Evolutionary conservation across 1,139 yeast species (phyloP), one percentile per base, ranked within the genome.

Genomic region (Geotrichum citri-aurantii): DNA sequence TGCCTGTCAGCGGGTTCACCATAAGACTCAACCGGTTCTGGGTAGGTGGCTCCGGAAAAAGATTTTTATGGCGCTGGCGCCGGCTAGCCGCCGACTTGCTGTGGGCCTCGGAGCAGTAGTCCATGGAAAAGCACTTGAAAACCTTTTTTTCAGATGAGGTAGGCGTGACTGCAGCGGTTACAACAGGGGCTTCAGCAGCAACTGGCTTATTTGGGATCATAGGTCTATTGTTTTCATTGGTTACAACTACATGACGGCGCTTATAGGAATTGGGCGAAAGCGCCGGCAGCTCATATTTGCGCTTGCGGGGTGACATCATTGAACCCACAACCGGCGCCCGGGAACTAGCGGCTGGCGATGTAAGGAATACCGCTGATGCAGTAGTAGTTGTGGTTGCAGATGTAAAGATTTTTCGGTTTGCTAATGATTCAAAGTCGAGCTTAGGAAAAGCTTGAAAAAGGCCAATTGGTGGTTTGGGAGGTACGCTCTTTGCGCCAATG

Each of bases 381-480:
- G 21, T 24, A 4, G 24, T 23, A 17, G 48, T 24, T 21, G 24
- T 21, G 2, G 33, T 27, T 4, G 37, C 6, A 2, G 24, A 40
- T 21, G 54, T 40, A 17, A 44, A 44, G 40, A 44, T 31, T 10
- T 52, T 48, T 29, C 54, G 31, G 6, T 55, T 21, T 7, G 57
- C 59, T 14, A 57, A 23, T 17, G 55, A 21, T 29, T 57, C 57
- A 44, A 57, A 57, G 23, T 57, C 59, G 10, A 57, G 54, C 21
- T 57, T 57, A 4, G 53, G 50, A 14, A 50, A 46, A 7, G 44
- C 23, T 5, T 4, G 17, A 37, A 12, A 26, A 3, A 12, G 48
- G 4, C 8, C 19, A 23, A 23, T 29, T 24, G 26, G 10, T 19
- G 14, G 24, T 42, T 48, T 42, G 19, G 46, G 48, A 2, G 47